phyloP scores from a whole-genome alignment of 2,329 filamentous ascomycete genomes.

The Lachnellula suecica region DNA sequence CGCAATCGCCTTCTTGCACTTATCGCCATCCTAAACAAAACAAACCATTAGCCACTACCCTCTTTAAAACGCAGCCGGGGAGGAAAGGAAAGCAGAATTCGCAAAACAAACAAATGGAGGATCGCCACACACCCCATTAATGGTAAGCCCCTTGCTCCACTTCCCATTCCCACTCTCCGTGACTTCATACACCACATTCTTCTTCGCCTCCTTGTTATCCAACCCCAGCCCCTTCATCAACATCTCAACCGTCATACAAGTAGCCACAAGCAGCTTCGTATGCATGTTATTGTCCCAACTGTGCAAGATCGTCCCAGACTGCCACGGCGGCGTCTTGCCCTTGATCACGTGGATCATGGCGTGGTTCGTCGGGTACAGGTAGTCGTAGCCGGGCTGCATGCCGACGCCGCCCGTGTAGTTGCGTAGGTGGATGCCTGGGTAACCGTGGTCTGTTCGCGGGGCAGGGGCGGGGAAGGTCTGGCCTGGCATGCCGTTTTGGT shows the following conservation, averaged over 20 bases:
- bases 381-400: constrained; percentile 62
- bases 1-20: constrained; percentile 49
- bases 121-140: constrained; percentile 24
- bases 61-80: neutral
- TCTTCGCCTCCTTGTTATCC: constrained; percentile 46
- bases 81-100: neutral
- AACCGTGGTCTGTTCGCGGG: constrained; percentile 24
- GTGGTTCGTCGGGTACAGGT: constrained; percentile 58
- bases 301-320: constrained; percentile 37
- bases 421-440: constrained; percentile 53
- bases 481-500: neutral
- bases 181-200: constrained; percentile 59
- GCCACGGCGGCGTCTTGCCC: constrained; percentile 49
- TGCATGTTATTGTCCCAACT: constrained; percentile 44
- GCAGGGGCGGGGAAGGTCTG: neutral
- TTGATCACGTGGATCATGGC: constrained; percentile 61
- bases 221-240: constrained; percentile 60
- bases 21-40: constrained; percentile 42
- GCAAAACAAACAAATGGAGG: neutral
- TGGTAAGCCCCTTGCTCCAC: constrained; percentile 57
- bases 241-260: constrained; percentile 51
- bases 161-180: constrained; percentile 52
- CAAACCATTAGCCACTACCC: neutral
- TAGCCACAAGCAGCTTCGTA: constrained; percentile 50
- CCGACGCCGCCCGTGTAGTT: constrained; percentile 58